Evolutionary conservation across 2,329 filamentous ascomycete species (phyloP), one percentile per base, ranked within the genome.

Genomic region (Monilinia laxa): DNA sequence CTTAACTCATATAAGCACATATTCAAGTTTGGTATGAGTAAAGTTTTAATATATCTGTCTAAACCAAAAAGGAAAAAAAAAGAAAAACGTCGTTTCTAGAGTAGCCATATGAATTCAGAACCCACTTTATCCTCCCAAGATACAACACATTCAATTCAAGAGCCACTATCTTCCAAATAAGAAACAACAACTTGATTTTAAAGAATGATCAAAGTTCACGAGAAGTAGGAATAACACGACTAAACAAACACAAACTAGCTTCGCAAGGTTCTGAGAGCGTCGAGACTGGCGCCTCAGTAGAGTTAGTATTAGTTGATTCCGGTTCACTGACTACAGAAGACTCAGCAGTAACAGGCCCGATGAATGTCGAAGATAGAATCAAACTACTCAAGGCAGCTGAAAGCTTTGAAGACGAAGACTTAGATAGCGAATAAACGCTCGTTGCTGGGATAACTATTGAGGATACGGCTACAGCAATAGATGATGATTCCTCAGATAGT

Each of bases 191-290:
- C 10, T 9, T 12, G 38, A 40, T 11, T 1, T 0, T 16, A n/a
- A 31, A 11, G 12, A 31, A 45, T 35, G 47, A 51, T 60, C 7
- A 65, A 60, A 65, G 64, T 4, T 65, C 64, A 16, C 64, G 51
- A 25, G 55, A 65, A 23, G 35, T 65, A n/a, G 64, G 64, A 16
- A 42, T 14, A 10, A 45, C 55, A 42, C 55, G 55, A 65, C 64
- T 53, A 1, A 60, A 60, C 9, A 60, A 25, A 53, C 55, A 65
- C 47, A 65, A 35, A 53, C 55, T 60, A 28, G 45, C 47, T 12
- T 53, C 11, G 18, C 47, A 65, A 31, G 45, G 12, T 4, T 42
- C 31, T 2, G 16, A 11, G 3, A 28, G 14, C 0, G 2, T 14
- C 7, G 31, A 47, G 2, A 6, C 12, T 3, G 18, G 9, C 9